Base-by-base conservation (phyloP, 805 yeast genomes). In the Ogataea nitratoaversa region DNA sequence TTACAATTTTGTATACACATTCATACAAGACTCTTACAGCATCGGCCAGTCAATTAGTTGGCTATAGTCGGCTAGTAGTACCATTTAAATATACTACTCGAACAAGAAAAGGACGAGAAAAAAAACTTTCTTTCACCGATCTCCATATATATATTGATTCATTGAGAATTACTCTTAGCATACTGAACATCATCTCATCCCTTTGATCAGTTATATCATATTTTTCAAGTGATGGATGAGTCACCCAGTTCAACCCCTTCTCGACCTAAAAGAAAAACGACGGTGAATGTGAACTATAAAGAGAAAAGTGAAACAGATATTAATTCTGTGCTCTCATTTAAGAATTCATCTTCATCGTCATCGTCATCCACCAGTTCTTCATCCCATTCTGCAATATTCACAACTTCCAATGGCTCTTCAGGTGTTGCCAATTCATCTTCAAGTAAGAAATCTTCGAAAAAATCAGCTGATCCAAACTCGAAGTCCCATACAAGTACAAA, bases 281-380 rank as follows among this genome's bases (percentile, higher is more conserved):
- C 65, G 1, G 52, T 52, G 22, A 49, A 53, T 43, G 58, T 63
- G 23, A 62, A 59, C 40, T 63, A 63, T 43, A 62, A 58, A 36
- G 66, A 62, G 42, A 57, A 57, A 34, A 44, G 51, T 11, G 67
- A 61, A 34, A 30, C 53, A 2, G 63, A 59, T 36, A 47, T 54
- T 23, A 46, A 38, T n/a, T 37, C 34, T 9, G 41, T 46, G 18
- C 19, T 16, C 11, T 29, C 31, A 9, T 27, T 27, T 13, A 30
- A 37, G 12, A 47, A 34, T 14, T 30, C 34, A 20, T 20, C 32
- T 4, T 16, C 22, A 18, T 25, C 16, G 16, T 8, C 46, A 17
- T 30, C 43, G 6, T 17, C 41, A 22, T 23, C 40, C 11, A 20
- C 38, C 24, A 3, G 25, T 4, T 28, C 48, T n/a, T 33, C 41